phyloP scores from a whole-genome alignment of 2,329 filamentous ascomycete genomes.

The Fusarium incarnatum region DNA sequence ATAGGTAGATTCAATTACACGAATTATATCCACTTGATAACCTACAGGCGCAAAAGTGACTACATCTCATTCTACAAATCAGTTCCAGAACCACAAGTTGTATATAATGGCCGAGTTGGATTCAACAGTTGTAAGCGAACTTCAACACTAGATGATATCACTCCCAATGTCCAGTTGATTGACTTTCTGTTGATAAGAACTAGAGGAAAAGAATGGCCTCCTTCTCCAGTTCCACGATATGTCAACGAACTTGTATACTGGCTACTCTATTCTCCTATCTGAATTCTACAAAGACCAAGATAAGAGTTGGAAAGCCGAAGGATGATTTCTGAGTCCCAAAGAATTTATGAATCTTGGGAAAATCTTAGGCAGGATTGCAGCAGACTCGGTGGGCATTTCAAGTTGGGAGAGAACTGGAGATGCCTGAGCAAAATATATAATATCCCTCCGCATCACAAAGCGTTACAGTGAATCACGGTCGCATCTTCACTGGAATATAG shows the following conservation, averaged over 20 bases:
- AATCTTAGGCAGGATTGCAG: neutral
- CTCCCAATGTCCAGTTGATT: neutral
- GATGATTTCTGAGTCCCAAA: neutral
- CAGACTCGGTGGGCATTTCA: neutral
- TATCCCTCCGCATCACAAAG: neutral
- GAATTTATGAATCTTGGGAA: neutral
- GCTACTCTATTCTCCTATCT: neutral
- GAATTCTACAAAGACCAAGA: neutral
- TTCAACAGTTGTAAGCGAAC: too few species aligned
- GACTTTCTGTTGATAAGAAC: neutral
- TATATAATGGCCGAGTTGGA: neutral
- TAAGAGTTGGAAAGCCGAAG: neutral
- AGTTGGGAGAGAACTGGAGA: neutral
- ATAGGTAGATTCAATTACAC: neutral
- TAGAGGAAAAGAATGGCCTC: neutral
- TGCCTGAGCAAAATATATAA: neutral
- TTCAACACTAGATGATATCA: neutral
- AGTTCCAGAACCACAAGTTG: slow-evolving; percentile 4
- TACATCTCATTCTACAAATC: slow-evolving; percentile 10
- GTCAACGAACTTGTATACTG: neutral
- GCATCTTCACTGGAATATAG: neutral
- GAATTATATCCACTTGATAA: slow-evolving; percentile 21
- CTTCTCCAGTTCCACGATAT: neutral
- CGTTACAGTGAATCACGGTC: neutral
- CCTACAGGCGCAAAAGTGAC: slow-evolving; percentile 5